Evolutionary conservation across 805 yeast genomes (phyloP).

Genomic region (Pichia cabralensis): DNA sequence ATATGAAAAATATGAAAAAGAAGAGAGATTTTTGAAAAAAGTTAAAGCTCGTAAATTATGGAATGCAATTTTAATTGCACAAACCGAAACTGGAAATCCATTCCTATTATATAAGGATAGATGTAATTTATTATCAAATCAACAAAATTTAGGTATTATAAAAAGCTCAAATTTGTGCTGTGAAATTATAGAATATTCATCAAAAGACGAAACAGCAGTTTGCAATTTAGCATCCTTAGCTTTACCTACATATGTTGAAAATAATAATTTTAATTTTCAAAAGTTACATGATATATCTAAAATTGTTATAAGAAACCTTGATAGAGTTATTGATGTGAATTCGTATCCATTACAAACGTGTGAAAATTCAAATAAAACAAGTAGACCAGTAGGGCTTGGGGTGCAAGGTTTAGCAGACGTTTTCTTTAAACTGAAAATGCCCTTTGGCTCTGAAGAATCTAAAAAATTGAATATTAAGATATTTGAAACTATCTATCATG

Average conservation of each 20-base stretch:
- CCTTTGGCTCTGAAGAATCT: conserved; percentile 81
- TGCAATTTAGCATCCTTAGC: conserved; percentile 92
- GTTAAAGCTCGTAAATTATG: conserved; percentile 85
- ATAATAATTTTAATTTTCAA: conserved; percentile 54
- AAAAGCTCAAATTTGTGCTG: conserved; percentile 92
- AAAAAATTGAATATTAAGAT: conserved; percentile 68
- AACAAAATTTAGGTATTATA: conserved; percentile 84
- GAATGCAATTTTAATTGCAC: conserved; percentile 83
- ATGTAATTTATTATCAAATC: conserved; percentile 80
- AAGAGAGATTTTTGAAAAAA: conserved; percentile 53
- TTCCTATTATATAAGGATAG: conserved; percentile 91
- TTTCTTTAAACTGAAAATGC: conserved; percentile 68
- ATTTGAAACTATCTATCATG: conserved; percentile 94
- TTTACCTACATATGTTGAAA: conserved; percentile 59
- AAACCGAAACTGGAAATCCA: conserved; percentile 95
- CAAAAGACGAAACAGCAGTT: conserved; percentile 89
- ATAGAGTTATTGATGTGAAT: conserved; percentile 76
- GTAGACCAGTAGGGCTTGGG: conserved; percentile 94
- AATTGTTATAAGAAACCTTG: conserved; percentile 68
- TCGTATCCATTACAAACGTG: conserved; percentile 79
- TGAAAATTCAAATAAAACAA: conserved; percentile 60
- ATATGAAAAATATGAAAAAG: conserved; percentile 62
- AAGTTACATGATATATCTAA: conserved; percentile 69
- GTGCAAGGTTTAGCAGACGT: conserved; percentile 96
- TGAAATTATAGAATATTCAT: conserved; percentile 87